Base-by-base conservation (phyloP, 495 filamentous ascomycete species). In the Penicillium diatomitis region DNA sequence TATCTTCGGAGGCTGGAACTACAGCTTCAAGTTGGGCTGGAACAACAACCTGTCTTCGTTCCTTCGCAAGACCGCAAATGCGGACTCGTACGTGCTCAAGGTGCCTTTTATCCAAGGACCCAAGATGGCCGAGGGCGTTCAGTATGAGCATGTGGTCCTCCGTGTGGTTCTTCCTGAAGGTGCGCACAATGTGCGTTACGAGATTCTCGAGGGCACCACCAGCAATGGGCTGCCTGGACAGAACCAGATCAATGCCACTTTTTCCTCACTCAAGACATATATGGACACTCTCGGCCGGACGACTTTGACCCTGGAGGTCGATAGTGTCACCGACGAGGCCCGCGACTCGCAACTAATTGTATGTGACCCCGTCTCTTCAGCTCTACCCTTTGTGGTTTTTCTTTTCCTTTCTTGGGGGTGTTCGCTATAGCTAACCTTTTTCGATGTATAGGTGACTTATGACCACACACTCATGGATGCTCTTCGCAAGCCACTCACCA, bases 21-120 rank as follows among this genome's bases (percentile, higher is more conserved):
- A 95, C 62, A 90, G 84, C 52, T 98, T 96, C 72, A 84, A 83
- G 40, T 79, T 96, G 39, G 94, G 92, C 50, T 98, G 92, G 91
- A 88, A 96, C 72, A 84, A 86, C 46, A 80, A 91, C 48, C 76
- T 95, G 20, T 75, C 77, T 53, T 76, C 77, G 33, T 95, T 87
- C 64, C 61, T 98, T 46, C 79, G 86, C 44, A 81, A 79, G 56
- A 50, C 71, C 9, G 67, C 70, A 30, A 74, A 68, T 35, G 71
- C 69, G 3, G 82, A 87, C 34, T 76, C 78, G 4, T 91, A 86
- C 56, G 78, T 95, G n/a, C 76, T 98, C 32, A 92, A 87, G 63
- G 86, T 96, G 20, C 94, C 92, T n/a, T 94, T 98, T 68, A 69
- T 98, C 10, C 90, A 97, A 66, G 92, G 92, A 0, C 90, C 89